A percentile compares a stretch with the other conserved stretches of the same genome.
phyloP scores from a whole-genome alignment of 805 yeast genomes.

The Clavispora santaluciae region DNA sequence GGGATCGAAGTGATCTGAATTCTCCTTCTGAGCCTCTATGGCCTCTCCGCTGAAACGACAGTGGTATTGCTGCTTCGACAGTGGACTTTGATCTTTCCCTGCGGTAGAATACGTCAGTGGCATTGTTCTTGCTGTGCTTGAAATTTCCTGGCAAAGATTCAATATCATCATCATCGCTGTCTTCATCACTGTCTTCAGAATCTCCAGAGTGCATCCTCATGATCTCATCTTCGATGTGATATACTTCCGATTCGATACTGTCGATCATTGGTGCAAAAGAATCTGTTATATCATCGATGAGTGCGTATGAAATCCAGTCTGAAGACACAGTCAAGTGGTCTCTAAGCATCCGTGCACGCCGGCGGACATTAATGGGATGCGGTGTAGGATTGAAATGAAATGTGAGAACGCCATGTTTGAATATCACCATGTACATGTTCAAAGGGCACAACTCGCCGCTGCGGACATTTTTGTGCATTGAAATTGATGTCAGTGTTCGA shows the following conservation, averaged over 20 bases:
- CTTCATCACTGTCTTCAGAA: conserved; percentile 25
- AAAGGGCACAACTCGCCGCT: conserved; percentile 74
- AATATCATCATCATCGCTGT: conserved; percentile 17
- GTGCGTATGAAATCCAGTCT: conserved; percentile 96
- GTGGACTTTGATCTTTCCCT: conserved; percentile 35
- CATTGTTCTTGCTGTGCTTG: conserved; percentile 5
- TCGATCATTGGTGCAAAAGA: conserved; percentile 97
- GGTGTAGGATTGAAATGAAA: conserved; percentile 95
- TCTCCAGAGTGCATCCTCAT: conserved; percentile 77
- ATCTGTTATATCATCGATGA: conserved; percentile 95
- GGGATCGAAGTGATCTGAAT: conserved; percentile 9
- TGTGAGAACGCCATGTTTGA: conserved; percentile 84
- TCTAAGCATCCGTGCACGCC: conserved; percentile 81
- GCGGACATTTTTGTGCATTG: conserved; percentile 27
- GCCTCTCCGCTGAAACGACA: conserved; percentile 3
- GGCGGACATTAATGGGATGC: conserved; percentile 91
- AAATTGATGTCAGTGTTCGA: conserved; percentile 5
- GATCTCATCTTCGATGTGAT: conserved; percentile 89
- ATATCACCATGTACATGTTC: conserved; percentile 89
- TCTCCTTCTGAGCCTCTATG: conserved; percentile 13
- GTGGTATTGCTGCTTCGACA: conserved; percentile 22
- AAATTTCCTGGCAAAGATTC: conserved; percentile 9
- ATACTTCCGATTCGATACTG: conserved; percentile 89
- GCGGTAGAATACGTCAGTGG: conserved; percentile 25
- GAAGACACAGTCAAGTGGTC: conserved; percentile 88